Evolutionary conservation across 1,139 yeast genomes (phyloP).

Genomic region (Protomyces macrosporus): DNA sequence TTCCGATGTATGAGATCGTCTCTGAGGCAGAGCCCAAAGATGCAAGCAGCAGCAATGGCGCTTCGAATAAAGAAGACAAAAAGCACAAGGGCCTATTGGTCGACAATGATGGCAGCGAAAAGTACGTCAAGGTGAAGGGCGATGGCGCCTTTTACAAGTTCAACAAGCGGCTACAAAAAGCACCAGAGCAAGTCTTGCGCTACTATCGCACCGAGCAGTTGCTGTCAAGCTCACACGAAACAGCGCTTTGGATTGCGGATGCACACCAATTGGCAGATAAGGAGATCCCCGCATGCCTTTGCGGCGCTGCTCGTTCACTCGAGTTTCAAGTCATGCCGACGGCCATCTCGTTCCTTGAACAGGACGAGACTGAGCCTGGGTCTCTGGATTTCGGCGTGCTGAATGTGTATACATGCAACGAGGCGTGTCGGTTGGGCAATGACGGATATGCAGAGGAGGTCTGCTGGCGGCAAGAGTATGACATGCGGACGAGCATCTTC

Average conservation of each 20-base stretch:
- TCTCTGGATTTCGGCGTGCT: slow-evolving; percentile 27
- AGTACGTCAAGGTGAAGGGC: slow-evolving; percentile 28
- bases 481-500: slow-evolving; percentile 24
- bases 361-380: slow-evolving; percentile 22
- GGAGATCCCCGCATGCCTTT: slow-evolving; percentile 23
- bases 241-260: slow-evolving; percentile 23
- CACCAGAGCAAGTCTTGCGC: slow-evolving; percentile 27
- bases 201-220: slow-evolving; percentile 11
- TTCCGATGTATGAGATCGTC: slow-evolving; percentile 20
- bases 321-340: slow-evolving; percentile 28
- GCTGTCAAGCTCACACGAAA: slow-evolving; percentile 8
- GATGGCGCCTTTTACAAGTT: slow-evolving; percentile 28
- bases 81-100: slow-evolving; percentile 5
- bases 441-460: slow-evolving; percentile 10
- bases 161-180: slow-evolving; percentile 24
- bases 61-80: background rate
- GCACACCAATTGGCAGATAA: slow-evolving; percentile 24
- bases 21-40: slow-evolving; percentile 23
- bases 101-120: slow-evolving; percentile 26
- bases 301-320: slow-evolving; percentile 18
- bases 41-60: background rate
- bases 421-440: slow-evolving; percentile 23
- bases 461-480: slow-evolving; percentile 17
- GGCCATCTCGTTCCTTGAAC: slow-evolving; percentile 14
- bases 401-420: slow-evolving; percentile 26